Evolutionary conservation across 202 grass and related monocot species (phyloP).

Genomic region (Eragrostis tef): DNA sequence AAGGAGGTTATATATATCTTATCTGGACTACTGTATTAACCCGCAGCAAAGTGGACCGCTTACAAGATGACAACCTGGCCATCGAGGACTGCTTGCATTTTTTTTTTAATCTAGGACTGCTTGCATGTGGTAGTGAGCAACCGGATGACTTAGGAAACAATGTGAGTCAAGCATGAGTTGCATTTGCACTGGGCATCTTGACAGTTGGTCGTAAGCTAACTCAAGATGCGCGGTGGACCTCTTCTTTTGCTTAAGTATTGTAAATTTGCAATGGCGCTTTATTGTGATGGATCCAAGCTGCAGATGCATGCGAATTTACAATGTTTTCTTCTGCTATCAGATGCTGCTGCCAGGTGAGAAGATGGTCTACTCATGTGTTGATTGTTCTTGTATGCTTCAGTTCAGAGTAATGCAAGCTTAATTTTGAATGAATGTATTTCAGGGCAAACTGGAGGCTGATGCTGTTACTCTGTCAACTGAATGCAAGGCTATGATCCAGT

Average conservation of each 20-base stretch:
- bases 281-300: background rate
- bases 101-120: no score
- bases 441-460: background rate
- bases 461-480: background rate
- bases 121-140: no score
- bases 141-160: no score
- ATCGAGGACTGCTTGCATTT: background rate
- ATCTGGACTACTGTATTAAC: no score
- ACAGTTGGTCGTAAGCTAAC: no score
- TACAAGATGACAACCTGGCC: no score
- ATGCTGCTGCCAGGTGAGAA: constrained; percentile 11
- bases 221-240: no score
- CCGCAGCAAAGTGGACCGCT: no score
- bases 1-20: no score
- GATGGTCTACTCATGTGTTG: background rate
- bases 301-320: background rate
- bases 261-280: background rate
- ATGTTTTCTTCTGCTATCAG: background rate
- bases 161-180: no score
- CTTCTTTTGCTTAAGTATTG: no score
- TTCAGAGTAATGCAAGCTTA: background rate
- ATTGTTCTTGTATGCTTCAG: background rate
- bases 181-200: no score
- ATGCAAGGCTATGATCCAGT: constrained; percentile 29
- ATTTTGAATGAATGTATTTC: background rate